Base-by-base conservation (phyloP, 2,329 filamentous ascomycete species). In the Talaromyces funiculosus region DNA sequence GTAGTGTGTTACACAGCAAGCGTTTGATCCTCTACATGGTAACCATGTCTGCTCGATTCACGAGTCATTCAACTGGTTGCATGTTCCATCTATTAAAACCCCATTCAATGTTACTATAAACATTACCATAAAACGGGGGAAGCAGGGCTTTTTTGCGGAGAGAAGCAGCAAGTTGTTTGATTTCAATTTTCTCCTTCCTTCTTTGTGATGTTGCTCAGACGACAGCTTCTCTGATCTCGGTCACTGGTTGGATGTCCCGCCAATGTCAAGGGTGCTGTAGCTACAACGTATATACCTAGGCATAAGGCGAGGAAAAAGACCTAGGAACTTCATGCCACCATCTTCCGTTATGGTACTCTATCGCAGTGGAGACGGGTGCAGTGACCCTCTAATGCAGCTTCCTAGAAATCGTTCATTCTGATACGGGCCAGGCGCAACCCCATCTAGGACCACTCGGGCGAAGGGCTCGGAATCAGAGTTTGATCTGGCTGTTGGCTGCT, bases 81-180 rank as follows among this genome's bases (percentile, higher is more conserved):
- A 18, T 1, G 1, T 6, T 18, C 14, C 20, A 26, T 45, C 22
- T n/a, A n/a, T n/a, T n/a, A n/a, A n/a, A n/a, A n/a, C n/a, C n/a
- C n/a, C n/a, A n/a, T n/a, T n/a, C n/a, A n/a, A n/a, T n/a, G n/a
- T n/a, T n/a, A n/a, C n/a, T n/a, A n/a, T n/a, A n/a, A n/a, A n/a
- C n/a, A n/a, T n/a, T n/a, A n/a, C n/a, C n/a, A n/a, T n/a, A n/a
- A n/a, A n/a, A n/a, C n/a, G n/a, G n/a, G n/a, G 18, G 26, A 38
- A 54, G 14, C 16, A n/a, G 6, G 51, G 18, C 26, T 33, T 3
- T 38, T 3, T 38, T 10, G 33, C 33, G 33, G 33, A 40, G 33
- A 54, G 51, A 37, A 38, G 33, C 51, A 53, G 22, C 47, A 53
- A 35, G 14, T 31, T 53, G 49, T 37, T 54, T 54, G 51, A 38